These are phyloP conservation scores for Diaporthe sp. DNA, from an alignment of 2,329 filamentous ascomycete species.

Conservation along the genomic window DNA sequence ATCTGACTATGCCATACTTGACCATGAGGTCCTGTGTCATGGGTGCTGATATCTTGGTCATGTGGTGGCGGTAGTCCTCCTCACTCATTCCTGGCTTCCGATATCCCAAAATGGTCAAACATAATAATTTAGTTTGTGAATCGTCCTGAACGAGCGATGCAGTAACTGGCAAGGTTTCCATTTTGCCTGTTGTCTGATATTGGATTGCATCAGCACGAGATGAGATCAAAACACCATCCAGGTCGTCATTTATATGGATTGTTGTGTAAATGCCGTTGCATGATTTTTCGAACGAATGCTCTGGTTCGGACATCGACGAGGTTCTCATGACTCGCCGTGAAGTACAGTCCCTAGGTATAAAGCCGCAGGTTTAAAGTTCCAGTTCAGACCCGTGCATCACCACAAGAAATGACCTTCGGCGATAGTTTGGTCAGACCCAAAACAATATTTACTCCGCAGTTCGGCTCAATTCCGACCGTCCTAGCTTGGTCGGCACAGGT, in stretches of 20 bases:
- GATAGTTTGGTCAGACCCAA: too few species aligned
- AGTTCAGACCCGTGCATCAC: not conserved
- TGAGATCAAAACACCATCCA: not conserved
- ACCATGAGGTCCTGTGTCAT: conserved; percentile 62
- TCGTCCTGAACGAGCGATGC: not conserved
- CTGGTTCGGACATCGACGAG: conserved; percentile 1
- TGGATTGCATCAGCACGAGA: not conserved
- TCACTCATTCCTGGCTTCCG: conserved; percentile 61
- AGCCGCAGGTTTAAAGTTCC: too few species aligned
- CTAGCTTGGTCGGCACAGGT: too few species aligned
- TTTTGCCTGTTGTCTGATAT: not conserved
- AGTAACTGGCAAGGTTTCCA: not conserved
- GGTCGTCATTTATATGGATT: not conserved
- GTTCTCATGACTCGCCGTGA: not conserved
- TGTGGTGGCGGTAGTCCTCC: conserved; percentile 60
- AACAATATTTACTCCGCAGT: too few species aligned
- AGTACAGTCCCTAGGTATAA: not conserved
- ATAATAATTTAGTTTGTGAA: conserved; percentile 48
- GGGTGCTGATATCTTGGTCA: conserved; percentile 59
- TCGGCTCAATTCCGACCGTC: too few species aligned
- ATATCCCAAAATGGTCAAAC: conserved; percentile 63
- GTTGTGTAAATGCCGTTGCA: not conserved
- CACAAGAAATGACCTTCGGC: too few species aligned
- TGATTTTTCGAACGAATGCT: not conserved
- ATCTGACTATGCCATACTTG: conserved; percentile 61